Percentiles rank a stretch among this genome's conserved stretches.
These are phyloP conservation scores for Aureobasidium sp. DNA, from an alignment of 2,329 filamentous ascomycete species.

Conservation along the genomic window DNA sequence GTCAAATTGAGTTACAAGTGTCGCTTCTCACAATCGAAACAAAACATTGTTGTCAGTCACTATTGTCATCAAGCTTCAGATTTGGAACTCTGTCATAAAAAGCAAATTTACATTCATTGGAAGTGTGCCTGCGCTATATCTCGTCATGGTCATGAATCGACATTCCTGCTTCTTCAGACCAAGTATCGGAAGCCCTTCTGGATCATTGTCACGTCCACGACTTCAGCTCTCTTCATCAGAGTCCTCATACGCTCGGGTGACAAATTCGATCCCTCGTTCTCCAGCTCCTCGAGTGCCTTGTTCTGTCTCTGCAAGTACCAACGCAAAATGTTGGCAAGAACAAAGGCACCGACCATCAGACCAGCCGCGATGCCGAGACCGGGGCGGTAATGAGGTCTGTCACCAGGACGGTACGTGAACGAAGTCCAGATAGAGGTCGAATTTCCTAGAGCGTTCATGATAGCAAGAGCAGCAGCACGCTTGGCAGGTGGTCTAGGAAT, in stretches of 20 bases:
- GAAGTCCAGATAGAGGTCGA: conserved; percentile 56
- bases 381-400: conserved; percentile 25
- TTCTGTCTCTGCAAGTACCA: conserved; percentile 39
- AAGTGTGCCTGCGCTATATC: too few relatives aligned
- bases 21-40: too few relatives aligned
- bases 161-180: conserved; percentile 27
- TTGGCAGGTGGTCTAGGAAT: conserved; percentile 71
- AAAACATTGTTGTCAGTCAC: too few relatives aligned
- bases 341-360: conserved; percentile 24
- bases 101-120: too few relatives aligned
- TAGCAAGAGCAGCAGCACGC: conserved; percentile 63
- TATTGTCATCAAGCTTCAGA: too few relatives aligned
- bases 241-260: conserved; percentile 42
- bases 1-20: too few relatives aligned
- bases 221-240: conserved; percentile 45
- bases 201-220: conserved; percentile 46
- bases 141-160: conserved; percentile 4
- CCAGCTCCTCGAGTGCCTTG: conserved; percentile 43
- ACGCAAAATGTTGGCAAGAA: conserved; percentile 25
- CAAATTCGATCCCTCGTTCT: conserved; percentile 41
- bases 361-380: conserved; percentile 32
- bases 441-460: conserved; percentile 69
- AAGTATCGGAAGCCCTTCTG: conserved; percentile 52
- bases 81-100: too few relatives aligned
- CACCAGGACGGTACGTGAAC: conserved; percentile 31